Base-by-base conservation (phyloP, 83 land plant genomes). In the Picea abies region DNA sequence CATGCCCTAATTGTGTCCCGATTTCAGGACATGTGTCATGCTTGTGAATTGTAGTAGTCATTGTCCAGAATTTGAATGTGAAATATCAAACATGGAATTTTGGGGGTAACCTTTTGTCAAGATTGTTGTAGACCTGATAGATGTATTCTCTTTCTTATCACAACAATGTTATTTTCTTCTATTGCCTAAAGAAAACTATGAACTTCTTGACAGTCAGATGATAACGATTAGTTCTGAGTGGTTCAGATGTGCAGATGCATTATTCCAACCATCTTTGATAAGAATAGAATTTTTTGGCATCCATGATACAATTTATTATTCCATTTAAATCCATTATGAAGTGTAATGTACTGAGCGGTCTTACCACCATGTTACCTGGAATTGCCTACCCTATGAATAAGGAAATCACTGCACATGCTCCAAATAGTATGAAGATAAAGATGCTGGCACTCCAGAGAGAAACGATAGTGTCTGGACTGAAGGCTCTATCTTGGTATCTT, bases 401-500 rank as follows among this genome's bases (percentile, higher is more conserved):
- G 87, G 93, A 91, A 80, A 89, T 91, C 19, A 89, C 93, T 79
- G 89, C 89, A 0, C 83, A 89, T 12, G 93, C 91, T 19, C 91
- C 93, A 29, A 91, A 90, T 80, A 91, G 88, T 78, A 91, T 89
- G 93, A 91, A 91, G 85, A 87, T 91, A 66, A 91, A 91, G 89
- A 91, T 91, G 32, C 88, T 91, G 32, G 92, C 94, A 15, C 94
- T 66, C 92, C 93, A 10, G 91, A 92, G 90, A 88, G 94, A 86
- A 92, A 92, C 68, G 90, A 91, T 77, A 88, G 91, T 79, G 91
- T 88, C 82, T 91, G 89, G 91, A 91, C 89, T 63, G 65, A 20
- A 16, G 65, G 65, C 17, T 63, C 65, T 63, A 85, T 85, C 47
- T 35, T 85, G 52, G 87, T 84, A 22, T 82, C 84, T 20, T 72